Conservation (phyloP, 495 filamentous ascomycete species). For the Ascobolus immersus region DNA sequence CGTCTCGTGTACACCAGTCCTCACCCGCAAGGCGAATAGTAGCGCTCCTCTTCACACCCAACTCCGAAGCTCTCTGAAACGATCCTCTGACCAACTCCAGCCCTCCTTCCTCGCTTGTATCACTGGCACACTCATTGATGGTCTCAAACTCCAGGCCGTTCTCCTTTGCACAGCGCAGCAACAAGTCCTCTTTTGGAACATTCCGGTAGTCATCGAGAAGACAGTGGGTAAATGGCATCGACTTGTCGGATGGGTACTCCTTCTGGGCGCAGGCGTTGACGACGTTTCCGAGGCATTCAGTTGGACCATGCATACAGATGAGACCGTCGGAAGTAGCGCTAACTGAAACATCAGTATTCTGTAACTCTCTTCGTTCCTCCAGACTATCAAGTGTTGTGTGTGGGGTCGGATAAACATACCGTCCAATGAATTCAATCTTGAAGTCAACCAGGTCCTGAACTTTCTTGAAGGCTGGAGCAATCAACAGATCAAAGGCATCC, state of each 20-base stretch:
- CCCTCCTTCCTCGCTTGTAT: slow-evolving; percentile 37
- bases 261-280: slow-evolving; percentile 70
- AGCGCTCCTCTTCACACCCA: background rate
- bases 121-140: slow-evolving; percentile 46
- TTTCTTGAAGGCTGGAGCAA: slow-evolving; percentile 67
- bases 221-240: slow-evolving; percentile 78
- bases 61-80: too few species aligned
- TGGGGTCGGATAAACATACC: slow-evolving; percentile 21
- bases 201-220: slow-evolving; percentile 40
- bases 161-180: slow-evolving; percentile 66
- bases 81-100: slow-evolving; percentile 45
- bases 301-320: slow-evolving; percentile 64
- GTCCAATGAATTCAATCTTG: slow-evolving; percentile 68
- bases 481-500: slow-evolving; percentile 53
- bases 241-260: slow-evolving; percentile 34
- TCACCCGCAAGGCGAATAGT: slow-evolving; percentile 3
- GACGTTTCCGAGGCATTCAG: slow-evolving; percentile 84
- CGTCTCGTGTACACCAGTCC: slow-evolving; percentile 6
- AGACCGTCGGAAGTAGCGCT: slow-evolving; percentile 30
- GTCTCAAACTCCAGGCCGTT: slow-evolving; percentile 66
- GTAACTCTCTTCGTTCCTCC: background rate
- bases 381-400: background rate
- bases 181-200: slow-evolving; percentile 47
- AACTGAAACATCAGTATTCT: background rate
- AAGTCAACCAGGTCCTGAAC: slow-evolving; percentile 71